Evolutionary conservation across 2,329 filamentous ascomycete species (phyloP), one percentile per base, ranked within the genome.

Genomic region (Xylariales sp.): DNA sequence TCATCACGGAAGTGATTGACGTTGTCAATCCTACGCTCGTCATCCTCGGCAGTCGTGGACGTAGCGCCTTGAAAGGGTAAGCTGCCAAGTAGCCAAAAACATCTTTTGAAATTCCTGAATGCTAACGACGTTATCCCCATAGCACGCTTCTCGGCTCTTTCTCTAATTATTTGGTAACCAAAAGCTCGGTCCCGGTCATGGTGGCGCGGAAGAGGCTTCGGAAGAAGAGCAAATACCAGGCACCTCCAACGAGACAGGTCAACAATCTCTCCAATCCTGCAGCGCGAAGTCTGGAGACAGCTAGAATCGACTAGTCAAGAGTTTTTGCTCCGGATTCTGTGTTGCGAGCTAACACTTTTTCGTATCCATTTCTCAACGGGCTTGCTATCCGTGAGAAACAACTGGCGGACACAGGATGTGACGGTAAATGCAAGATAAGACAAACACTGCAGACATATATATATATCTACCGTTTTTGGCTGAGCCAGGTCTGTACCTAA

Each of bases 1-100:
- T 97, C 68, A 89, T 98, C 47, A 95, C 89, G 1, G 93, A 97
- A 68, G 89, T 96, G 66, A 97, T 98, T 61, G 93, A 98, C 60
- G 78, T 88, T 46, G 76, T 97, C 37, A 86, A 85, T 47, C 93
- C 93, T 5, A 97, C 91, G 2, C 70, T 98, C 42, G 91, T 96
- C 15, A 88, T 98, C 49, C 78, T 97, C 41, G 93, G 93, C 34
- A 95, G 89, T 45, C 77, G 93, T 51, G 93, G 93, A 20, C 80
- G 90, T 47, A 95, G 88, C 61, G 88, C 89, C 29, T 70, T 98
- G 38, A 97, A 97, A 63, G 91, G 89, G 88, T 91, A 71, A 67
- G 83, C 67, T 36, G 18, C 50, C n/a, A n/a, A n/a, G n/a, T n/a
- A n/a, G n/a, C n/a, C n/a, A n/a, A n/a, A n/a, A n/a, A n/a, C n/a